Evolutionary conservation across 2,329 filamentous ascomycete genomes (phyloP), one percentile per base, ranked within the genome.

Genomic region (Colletotrichum sp.): DNA sequence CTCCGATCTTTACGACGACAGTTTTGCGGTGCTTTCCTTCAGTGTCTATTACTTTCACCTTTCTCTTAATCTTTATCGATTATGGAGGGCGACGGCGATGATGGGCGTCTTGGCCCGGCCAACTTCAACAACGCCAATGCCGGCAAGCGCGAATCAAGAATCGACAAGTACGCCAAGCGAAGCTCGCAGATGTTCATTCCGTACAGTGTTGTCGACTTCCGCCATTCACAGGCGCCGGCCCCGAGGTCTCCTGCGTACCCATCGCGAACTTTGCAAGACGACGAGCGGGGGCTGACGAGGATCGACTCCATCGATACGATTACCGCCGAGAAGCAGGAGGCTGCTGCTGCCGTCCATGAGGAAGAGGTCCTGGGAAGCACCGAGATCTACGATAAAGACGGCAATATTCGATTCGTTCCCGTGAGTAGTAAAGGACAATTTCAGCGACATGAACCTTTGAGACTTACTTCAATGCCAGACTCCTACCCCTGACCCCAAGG

Each of bases 401-500:
- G 76, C 21, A n/a, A 75, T 28, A 43, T 78, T 32, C 72, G 71
- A 26, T 77, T 74, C 6, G 72, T 79, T 8, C 78, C 78, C 4
- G 74, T 77, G 58, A 28, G 74, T 77, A 21, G 6, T 1, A n/a
- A 24, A 18, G 21, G 3, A 16, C 3, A 26, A 57, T 6, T 57
- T 57, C 12, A 16, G 52, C 21, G 24, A 26, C 21, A 2, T 24
- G 52, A 4, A 15, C 1, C 1, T 3, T 5, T 18, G 21, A 10
- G 28, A 58, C 52, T 15, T 63, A 48, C 43, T 48, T 48, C 18
- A 13, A 13, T 48, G 43, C 2, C 28, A 76, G 74, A 79, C 78
- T 67, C 81, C 81, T 7, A 79, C 78, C 3, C 79, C 80, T 13
- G 78, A 82, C 55, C 80, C 81, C 4, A 82, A 80, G 74, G 81